Evolutionary conservation across 768 basidiomycete species (phyloP).

Genomic region (Tylopilus sp.): DNA sequence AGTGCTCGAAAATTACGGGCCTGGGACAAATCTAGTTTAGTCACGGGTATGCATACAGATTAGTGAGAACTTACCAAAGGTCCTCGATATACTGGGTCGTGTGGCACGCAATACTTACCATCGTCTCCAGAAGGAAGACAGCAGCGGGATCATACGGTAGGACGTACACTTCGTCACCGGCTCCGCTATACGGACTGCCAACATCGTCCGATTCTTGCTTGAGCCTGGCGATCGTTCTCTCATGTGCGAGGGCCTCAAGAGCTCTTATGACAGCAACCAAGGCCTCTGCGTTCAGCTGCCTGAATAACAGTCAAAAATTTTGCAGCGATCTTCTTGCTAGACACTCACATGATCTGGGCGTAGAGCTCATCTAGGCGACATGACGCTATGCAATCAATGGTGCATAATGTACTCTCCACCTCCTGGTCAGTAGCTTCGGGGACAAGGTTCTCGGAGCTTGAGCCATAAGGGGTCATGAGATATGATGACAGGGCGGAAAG

Average conservation of each 20-base stretch:
- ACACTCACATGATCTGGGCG: conserved; percentile 81
- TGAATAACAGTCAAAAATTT: conserved; percentile 31
- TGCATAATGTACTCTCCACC: conserved; percentile 89
- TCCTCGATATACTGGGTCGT: conserved; percentile 79
- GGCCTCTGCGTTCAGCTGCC: conserved; percentile 76
- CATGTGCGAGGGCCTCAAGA: conserved; percentile 86
- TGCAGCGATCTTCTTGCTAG: background rate
- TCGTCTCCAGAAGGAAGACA: conserved; percentile 90
- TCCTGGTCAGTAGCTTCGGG: conserved; percentile 89
- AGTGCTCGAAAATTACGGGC: conserved; percentile 93
- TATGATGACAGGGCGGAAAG: conserved; percentile 94
- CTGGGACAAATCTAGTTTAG: conserved; percentile 38
- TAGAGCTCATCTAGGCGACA: conserved; percentile 95
- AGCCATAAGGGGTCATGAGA: conserved; percentile 89
- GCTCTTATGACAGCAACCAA: conserved; percentile 82
- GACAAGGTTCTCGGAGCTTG: conserved; percentile 69
- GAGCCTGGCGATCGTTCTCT: conserved; percentile 76
- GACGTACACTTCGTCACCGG: conserved; percentile 45
- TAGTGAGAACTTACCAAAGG: conserved; percentile 61
- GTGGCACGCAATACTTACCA: conserved; percentile 85
- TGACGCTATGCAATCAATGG: conserved; percentile 92
- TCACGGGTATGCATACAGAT: background rate
- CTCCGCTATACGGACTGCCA: conserved; percentile 31
- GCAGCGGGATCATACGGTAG: conserved; percentile 94
- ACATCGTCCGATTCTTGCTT: conserved; percentile 67